Evolutionary conservation across 2,329 filamentous ascomycete species (phyloP), one percentile per base, ranked within the genome.

Genomic region (Calonectria pteridis): DNA sequence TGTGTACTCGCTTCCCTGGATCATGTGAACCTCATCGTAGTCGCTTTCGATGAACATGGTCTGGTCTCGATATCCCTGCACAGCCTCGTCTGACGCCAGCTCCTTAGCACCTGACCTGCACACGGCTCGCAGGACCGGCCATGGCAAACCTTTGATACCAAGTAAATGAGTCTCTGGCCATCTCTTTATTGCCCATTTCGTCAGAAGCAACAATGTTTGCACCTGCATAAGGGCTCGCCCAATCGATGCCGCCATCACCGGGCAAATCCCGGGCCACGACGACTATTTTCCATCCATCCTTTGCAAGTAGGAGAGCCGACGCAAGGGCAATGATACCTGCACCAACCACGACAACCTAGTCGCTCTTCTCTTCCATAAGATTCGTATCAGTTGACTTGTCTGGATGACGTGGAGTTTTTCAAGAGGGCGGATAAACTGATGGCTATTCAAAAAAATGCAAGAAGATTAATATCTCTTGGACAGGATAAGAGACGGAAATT

Each of bases 11-110:
- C 31, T 46, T 26, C 69, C 69, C 7, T 68, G 64, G 20, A 67
- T 31, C 11, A 72, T 63, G 40, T 63, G 29, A 3, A 58, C 53
- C 20, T 72, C 23, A 13, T 55, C 53, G 11, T 62, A 43, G 31
- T 72, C 53, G n/a, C 37, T 53, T 28, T 72, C 64, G 63, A 72
- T 55, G n/a, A 72, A 49, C 69, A 68, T 67, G 5, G 64, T 72
- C 43, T 72, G 69, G 16, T 64, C 64, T 5, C 64, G 64, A 20
- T 68, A 43, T 11, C 53, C 49, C 9, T 31, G n/a, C 18, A 68
- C 64, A 26, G 31, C 28, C 9, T 43, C 26, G 31, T 67, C 69
- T 1, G n/a, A 16, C 9, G 50, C 62, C 23, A 71, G 26, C 6
- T 28, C 46, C 16, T 20, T 40, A 7, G 69, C 62, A 11, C 62